A percentile compares a stretch with the other conserved stretches of the same genome.
Conservation (phyloP, 2,329 filamentous ascomycete species). For the Triangularia setosa region DNA sequence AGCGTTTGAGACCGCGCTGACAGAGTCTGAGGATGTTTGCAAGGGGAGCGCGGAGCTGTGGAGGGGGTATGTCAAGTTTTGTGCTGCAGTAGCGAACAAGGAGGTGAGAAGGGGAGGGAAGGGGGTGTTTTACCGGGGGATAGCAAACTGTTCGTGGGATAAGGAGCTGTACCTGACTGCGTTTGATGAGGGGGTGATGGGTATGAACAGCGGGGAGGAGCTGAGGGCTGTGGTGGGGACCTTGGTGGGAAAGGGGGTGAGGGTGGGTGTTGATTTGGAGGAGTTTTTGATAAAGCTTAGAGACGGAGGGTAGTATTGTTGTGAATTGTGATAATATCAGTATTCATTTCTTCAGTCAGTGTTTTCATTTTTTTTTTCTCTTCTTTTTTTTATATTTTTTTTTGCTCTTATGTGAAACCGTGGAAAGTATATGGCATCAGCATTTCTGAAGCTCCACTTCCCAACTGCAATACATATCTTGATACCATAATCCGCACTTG, state of each 20-base stretch:
- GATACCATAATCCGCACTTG: too few species aligned
- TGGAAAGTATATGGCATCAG: too few species aligned
- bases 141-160: conserved; percentile 47
- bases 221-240: conserved; percentile 46
- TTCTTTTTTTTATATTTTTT: too few species aligned
- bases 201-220: conserved; percentile 46
- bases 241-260: conserved; percentile 46
- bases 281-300: conserved; percentile 37
- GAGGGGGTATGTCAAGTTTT: conserved; percentile 49
- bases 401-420: too few species aligned
- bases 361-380: too few species aligned
- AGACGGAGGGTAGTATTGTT: too few species aligned
- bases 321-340: too few species aligned
- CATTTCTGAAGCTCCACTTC: too few species aligned
- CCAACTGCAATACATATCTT: too few species aligned
- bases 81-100: conserved; percentile 29
- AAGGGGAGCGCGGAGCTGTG: conserved; percentile 43
- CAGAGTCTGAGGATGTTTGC: conserved; percentile 37
- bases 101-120: conserved; percentile 40
- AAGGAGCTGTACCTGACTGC: conserved; percentile 50
- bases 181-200: conserved; percentile 39
- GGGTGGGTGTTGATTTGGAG: conserved; percentile 50
- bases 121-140: conserved; percentile 45
- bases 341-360: too few species aligned
- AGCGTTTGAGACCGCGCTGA: conserved; percentile 46